phyloP scores from a whole-genome alignment of 257 asterid species.

The Handroanthus guayacan region DNA sequence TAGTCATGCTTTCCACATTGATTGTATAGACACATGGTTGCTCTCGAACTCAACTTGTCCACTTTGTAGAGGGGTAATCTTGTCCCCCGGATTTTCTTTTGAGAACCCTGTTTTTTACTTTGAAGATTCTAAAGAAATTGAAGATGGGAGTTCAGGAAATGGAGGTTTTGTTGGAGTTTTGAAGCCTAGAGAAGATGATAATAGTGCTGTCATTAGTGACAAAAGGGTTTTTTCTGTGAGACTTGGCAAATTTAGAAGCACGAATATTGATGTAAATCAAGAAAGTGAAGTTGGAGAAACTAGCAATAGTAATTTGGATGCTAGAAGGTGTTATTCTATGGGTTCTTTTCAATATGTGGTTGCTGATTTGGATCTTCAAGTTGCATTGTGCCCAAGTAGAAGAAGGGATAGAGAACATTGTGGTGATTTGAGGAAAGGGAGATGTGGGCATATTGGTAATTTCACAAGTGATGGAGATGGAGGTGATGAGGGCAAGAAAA shows the following conservation, averaged over 20 bases:
- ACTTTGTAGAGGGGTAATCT: constrained; percentile 81
- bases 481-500: constrained; percentile 63
- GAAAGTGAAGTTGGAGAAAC: constrained; percentile 73
- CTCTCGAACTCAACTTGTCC: constrained; percentile 89
- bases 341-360: constrained; percentile 96
- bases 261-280: constrained; percentile 35
- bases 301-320: constrained; percentile 73
- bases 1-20: constrained; percentile 91
- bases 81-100: constrained; percentile 58
- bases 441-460: constrained; percentile 60
- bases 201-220: constrained; percentile 48
- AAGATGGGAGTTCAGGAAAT: constrained; percentile 48
- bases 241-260: constrained; percentile 76
- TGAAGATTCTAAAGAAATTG: constrained; percentile 57
- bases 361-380: constrained; percentile 83
- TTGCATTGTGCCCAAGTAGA: constrained; percentile 58
- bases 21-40: constrained; percentile 91
- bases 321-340: constrained; percentile 95
- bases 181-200: constrained; percentile 47
- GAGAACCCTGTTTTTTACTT: constrained; percentile 69
- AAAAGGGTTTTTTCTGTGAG: constrained; percentile 88
- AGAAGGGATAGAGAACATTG: constrained; percentile 39
- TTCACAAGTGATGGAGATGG: constrained; percentile 53
- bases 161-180: constrained; percentile 33
- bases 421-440: constrained; percentile 44